Evolutionary conservation across 2,329 filamentous ascomycete species (phyloP), one percentile per base, ranked within the genome.

Genomic region (Colletotrichum eleusines): DNA sequence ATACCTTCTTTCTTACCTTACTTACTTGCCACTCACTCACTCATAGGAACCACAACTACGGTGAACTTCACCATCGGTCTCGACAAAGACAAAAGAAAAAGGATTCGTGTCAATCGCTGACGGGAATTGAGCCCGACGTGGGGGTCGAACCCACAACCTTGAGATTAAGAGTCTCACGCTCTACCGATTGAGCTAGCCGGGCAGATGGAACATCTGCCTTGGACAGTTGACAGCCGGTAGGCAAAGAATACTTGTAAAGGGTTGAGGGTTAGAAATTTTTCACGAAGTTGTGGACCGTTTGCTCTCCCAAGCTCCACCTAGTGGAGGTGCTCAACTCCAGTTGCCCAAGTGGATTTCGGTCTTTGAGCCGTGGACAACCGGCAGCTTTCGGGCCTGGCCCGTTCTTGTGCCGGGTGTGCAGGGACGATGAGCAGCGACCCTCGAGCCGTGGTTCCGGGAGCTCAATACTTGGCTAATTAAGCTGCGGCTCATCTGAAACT

Each of bases 91-190:
- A 60, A 55, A 46, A 4, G 18, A 33, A 66, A 65, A 55, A 58
- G 42, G 26, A 28, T 53, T 33, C 16, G 0, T 53, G 50, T 33
- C 64, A 58, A 66, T 44, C 51, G 51, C 48, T 62, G 73, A 71
- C 73, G 73, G 73, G 73, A 74, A 69, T 74, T 74, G 73, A 74
- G 73, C 73, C 73, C 73, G 73, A 74, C 73, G 73, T 74, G 73
- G 66, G 71, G 71, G 68, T 85, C 84, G 84, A 87, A 88, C 86
- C 83, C 83, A 82, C 84, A 86, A 82, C 84, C 84, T 86, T 85
- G 83, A 86, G 85, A 85, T 86, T 88, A 87, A 88, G 89, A 91
- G 89, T 90, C 89, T 90, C 86, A 90, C 89, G 89, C 89, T 91
- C 89, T 91, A 90, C 87, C 87, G 87, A 89, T 89, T 89, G 87